These are phyloP conservation scores for Fusarium tjaetaba DNA, from an alignment of 2,329 filamentous ascomycete genomes.

Conservation along the genomic window DNA sequence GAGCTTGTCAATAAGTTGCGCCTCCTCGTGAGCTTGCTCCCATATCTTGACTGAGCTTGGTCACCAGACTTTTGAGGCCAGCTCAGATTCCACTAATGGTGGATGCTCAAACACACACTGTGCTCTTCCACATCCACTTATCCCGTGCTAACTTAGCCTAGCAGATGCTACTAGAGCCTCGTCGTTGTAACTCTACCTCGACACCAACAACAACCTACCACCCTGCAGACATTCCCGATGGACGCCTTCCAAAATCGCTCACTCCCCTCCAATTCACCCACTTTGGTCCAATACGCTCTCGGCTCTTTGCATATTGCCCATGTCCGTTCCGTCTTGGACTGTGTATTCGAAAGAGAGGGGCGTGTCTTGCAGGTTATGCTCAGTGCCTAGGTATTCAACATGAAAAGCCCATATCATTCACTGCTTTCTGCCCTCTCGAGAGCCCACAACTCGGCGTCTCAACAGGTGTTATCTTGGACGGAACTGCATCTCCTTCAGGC, in stretches of 20 bases:
- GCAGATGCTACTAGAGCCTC: slow-evolving; percentile 24
- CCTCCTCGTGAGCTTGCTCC: background rate
- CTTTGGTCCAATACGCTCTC: slow-evolving; percentile 24
- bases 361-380: slow-evolving; percentile 9
- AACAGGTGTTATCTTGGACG: slow-evolving; percentile 21
- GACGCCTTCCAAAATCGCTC: slow-evolving; percentile 36
- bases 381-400: slow-evolving; percentile 12
- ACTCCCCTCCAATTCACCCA: slow-evolving; percentile 31
- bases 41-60: background rate
- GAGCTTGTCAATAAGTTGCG: background rate
- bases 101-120: slow-evolving; percentile 20
- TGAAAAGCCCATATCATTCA: slow-evolving; percentile 17
- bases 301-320: slow-evolving; percentile 25
- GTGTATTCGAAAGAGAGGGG: slow-evolving; percentile 17
- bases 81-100: slow-evolving; percentile 14
- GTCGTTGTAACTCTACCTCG: slow-evolving; percentile 34
- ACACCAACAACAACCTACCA: slow-evolving; percentile 27
- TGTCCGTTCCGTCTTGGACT: slow-evolving; percentile 8
- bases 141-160: background rate
- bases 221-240: slow-evolving; percentile 32
- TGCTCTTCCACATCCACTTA: slow-evolving; percentile 21
- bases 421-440: slow-evolving; percentile 4
- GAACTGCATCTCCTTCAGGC: slow-evolving; percentile 7
- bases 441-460: slow-evolving; percentile 4
- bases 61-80: slow-evolving; percentile 25